A percentile compares a stretch with the other conserved stretches of the same genome.
phyloP scores from a whole-genome alignment of 2,329 filamentous ascomycete genomes.

The Nakataea oryzae region DNA sequence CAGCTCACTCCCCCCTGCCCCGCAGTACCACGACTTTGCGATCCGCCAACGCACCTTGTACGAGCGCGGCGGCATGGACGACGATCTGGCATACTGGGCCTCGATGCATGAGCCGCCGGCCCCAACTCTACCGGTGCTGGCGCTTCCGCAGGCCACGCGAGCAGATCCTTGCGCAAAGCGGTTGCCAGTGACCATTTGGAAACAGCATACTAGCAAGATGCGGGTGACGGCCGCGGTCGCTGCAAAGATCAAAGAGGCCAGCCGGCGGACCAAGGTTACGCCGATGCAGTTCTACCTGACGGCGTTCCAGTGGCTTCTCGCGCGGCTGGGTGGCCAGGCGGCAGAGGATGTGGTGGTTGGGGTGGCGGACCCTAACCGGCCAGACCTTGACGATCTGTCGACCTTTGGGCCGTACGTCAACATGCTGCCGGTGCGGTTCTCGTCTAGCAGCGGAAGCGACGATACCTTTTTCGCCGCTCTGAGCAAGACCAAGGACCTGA shows the following conservation, averaged over 20 bases:
- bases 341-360: not conserved
- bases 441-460: not conserved
- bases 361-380: not conserved
- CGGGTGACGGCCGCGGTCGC: not conserved
- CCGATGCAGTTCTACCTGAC: not conserved
- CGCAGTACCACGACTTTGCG: not conserved
- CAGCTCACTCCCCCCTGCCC: not conserved
- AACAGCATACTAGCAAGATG: not conserved
- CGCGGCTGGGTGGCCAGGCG: not conserved
- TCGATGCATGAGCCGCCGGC: not conserved
- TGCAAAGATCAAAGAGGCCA: not conserved
- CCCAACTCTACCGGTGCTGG: not conserved
- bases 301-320: not conserved
- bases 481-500: not conserved
- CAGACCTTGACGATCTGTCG: not conserved
- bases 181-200: not conserved
- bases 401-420: not conserved
- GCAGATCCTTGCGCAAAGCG: too few species aligned
- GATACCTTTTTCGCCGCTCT: conserved; percentile 4
- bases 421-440: not conserved
- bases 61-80: not conserved
- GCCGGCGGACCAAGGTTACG: not conserved
- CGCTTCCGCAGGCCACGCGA: not conserved
- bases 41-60: not conserved
- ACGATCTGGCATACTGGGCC: not conserved